These are phyloP conservation scores for Rubroboletus satanas DNA, from an alignment of 768 basidiomycete genomes.

Conservation along the genomic window DNA sequence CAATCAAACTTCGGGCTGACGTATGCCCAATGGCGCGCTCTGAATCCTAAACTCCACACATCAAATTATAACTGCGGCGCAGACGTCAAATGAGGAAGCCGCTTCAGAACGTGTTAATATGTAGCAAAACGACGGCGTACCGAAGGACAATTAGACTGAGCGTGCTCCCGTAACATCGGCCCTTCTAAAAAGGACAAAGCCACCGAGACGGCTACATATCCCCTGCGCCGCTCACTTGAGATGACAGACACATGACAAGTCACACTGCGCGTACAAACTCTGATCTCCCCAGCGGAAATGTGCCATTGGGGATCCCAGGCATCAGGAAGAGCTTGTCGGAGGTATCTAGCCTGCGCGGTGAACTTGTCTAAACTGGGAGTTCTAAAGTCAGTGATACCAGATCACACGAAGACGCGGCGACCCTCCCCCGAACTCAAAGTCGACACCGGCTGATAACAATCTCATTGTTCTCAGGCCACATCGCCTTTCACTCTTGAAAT, in stretches of 20 bases:
- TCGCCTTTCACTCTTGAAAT: neutral
- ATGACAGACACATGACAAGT: slow-evolving; percentile 4
- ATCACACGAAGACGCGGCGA: neutral
- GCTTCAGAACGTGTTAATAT: neutral
- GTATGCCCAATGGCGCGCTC: neutral
- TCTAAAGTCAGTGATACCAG: neutral
- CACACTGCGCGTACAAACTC: neutral
- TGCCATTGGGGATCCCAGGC: neutral
- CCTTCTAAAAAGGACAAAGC: neutral
- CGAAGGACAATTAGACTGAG: neutral
- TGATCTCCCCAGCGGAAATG: neutral
- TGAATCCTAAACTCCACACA: neutral
- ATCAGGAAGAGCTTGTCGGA: neutral
- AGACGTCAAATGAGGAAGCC: neutral
- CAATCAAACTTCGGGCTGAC: neutral
- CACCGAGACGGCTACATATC: neutral
- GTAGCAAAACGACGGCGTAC: neutral
- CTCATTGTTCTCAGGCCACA: neutral
- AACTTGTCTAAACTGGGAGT: neutral
- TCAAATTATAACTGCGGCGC: neutral
- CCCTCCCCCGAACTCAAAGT: neutral
- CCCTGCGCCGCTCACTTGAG: slow-evolving; percentile 7
- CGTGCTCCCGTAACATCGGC: neutral
- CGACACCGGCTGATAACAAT: neutral
- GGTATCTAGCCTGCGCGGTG: neutral